Conservation (phyloP, 140 eudicot species). For the Flaveria floridana region DNA sequence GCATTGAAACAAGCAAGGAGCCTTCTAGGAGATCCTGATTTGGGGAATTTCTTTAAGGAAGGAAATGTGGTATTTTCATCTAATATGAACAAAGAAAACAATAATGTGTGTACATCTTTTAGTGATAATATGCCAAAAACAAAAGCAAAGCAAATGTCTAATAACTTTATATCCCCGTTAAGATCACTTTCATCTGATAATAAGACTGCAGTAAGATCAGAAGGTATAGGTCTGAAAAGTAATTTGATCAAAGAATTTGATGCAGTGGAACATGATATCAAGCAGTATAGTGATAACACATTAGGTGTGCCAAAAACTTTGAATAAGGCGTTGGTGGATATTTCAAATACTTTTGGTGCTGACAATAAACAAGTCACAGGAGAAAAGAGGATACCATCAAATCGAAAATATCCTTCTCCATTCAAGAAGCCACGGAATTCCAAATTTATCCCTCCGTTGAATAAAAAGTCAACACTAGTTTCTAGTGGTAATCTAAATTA, state of each 20-base stretch:
- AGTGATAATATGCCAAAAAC: slow-evolving; percentile 30
- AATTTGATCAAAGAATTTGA: slow-evolving; percentile 73
- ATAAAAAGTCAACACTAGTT: slow-evolving; percentile 33
- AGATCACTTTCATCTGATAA: slow-evolving; percentile 40
- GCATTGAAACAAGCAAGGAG: slow-evolving; percentile 87
- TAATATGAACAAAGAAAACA: slow-evolving; percentile 35
- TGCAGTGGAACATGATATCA: slow-evolving; percentile 51
- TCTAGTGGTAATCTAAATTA: slow-evolving; percentile 48
- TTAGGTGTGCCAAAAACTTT: slow-evolving; percentile 37
- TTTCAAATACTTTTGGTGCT: slow-evolving; percentile 47
- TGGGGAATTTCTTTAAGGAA: slow-evolving; percentile 52
- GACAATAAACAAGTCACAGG: slow-evolving; percentile 33
- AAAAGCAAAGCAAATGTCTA: slow-evolving; percentile 39
- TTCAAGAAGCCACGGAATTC: slow-evolving; percentile 85
- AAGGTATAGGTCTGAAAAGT: slow-evolving; percentile 44
- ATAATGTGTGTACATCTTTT: slow-evolving; percentile 26
- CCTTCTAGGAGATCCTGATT: slow-evolving; percentile 79
- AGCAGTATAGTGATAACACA: slow-evolving; percentile 30
- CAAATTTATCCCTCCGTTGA: slow-evolving; percentile 70
- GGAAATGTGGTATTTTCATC: slow-evolving; percentile 43
- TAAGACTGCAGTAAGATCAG: slow-evolving; percentile 35
- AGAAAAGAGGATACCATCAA: slow-evolving; percentile 56
- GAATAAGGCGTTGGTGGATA: slow-evolving; percentile 53
- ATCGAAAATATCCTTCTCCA: slow-evolving; percentile 55
- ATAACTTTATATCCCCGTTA: slow-evolving; percentile 59